Percentiles rank a stretch among this genome's conserved stretches.
phyloP scores from a whole-genome alignment of 2,329 filamentous ascomycete genomes.

The Diaporthe destruens region DNA sequence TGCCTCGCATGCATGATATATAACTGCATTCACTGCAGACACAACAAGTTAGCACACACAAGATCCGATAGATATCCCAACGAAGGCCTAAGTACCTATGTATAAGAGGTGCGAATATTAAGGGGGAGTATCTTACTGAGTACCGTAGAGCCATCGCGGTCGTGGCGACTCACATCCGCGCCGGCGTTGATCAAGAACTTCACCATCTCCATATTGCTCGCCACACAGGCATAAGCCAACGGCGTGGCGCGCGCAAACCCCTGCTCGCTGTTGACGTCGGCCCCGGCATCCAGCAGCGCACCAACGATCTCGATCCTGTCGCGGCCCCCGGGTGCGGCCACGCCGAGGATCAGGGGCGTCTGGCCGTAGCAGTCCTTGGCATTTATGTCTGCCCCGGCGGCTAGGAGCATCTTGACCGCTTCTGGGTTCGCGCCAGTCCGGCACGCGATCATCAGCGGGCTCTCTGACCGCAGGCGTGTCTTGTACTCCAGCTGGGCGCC shows the following conservation, averaged over 20 bases:
- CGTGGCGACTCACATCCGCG: background rate
- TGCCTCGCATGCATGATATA: conserved; percentile 12
- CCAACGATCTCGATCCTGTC: conserved; percentile 8
- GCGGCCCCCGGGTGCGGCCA: background rate
- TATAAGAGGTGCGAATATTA: too few relatives aligned
- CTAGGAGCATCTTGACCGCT: conserved; percentile 10
- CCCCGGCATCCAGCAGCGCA: conserved; percentile 1
- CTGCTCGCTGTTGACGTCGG: conserved; percentile 8
- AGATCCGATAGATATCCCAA: too few relatives aligned
- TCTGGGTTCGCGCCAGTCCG: background rate
- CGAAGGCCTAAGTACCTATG: too few relatives aligned
- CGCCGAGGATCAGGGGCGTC: conserved; percentile 10
- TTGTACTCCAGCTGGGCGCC: conserved; percentile 22
- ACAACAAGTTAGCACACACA: background rate
- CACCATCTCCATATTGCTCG: background rate
- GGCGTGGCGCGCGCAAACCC: background rate
- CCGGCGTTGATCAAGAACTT: background rate
- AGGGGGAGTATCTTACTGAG: conserved; percentile 3
- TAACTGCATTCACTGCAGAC: conserved; percentile 8
- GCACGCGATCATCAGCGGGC: conserved; percentile 13
- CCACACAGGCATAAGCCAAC: background rate
- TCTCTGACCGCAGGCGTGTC: conserved; percentile 17
- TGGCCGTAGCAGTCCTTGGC: conserved; percentile 13
- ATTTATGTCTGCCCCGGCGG: conserved; percentile 1
- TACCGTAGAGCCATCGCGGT: conserved; percentile 24